Evolutionary conservation across 2,329 filamentous ascomycete species (phyloP).

Genomic region (Xylariaceae sp.): DNA sequence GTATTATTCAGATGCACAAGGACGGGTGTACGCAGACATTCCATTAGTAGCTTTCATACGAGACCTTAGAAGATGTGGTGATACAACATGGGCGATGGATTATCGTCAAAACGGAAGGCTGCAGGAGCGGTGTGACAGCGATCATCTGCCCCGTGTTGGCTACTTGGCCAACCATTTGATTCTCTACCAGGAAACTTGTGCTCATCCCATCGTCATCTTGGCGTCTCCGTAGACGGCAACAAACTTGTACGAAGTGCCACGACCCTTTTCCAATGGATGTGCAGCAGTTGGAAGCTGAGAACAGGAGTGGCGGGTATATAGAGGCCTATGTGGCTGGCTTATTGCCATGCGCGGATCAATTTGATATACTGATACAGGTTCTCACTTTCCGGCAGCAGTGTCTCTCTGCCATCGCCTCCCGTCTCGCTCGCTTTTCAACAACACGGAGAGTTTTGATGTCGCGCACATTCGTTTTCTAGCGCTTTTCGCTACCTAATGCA

Average conservation of each 20-base stretch:
- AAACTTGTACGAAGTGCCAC: constrained; percentile 23
- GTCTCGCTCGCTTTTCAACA: constrained; percentile 9
- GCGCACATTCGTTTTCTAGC: constrained; percentile 24
- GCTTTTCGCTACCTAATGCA: constrained; percentile 6
- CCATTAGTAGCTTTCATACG: constrained; percentile 23
- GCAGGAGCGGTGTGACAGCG: constrained; percentile 27
- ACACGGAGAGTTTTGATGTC: constrained; percentile 14
- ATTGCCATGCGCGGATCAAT: constrained; percentile 16
- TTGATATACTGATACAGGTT: constrained; percentile 14
- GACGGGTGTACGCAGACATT: constrained; percentile 25
- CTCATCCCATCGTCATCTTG: constrained; percentile 13
- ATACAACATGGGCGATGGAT: constrained; percentile 17
- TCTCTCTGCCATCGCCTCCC: constrained; percentile 11
- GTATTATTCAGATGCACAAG: constrained; percentile 15
- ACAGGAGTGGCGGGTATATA: constrained; percentile 18
- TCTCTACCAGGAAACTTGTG: constrained; percentile 18
- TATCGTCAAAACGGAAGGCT: constrained; percentile 31
- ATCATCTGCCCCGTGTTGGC: constrained; percentile 18
- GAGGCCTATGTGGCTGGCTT: constrained; percentile 23
- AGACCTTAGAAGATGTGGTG: constrained; percentile 18
- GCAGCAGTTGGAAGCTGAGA: constrained; percentile 14
- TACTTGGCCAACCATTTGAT: constrained; percentile 15
- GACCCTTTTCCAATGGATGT: constrained; percentile 13
- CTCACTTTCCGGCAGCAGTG: constrained; percentile 12
- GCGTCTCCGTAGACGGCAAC: constrained; percentile 11